A percentile compares a stretch with the other conserved stretches of the same genome.
phyloP scores from a whole-genome alignment of 2,329 filamentous ascomycete genomes.

The Xylaria sp. region DNA sequence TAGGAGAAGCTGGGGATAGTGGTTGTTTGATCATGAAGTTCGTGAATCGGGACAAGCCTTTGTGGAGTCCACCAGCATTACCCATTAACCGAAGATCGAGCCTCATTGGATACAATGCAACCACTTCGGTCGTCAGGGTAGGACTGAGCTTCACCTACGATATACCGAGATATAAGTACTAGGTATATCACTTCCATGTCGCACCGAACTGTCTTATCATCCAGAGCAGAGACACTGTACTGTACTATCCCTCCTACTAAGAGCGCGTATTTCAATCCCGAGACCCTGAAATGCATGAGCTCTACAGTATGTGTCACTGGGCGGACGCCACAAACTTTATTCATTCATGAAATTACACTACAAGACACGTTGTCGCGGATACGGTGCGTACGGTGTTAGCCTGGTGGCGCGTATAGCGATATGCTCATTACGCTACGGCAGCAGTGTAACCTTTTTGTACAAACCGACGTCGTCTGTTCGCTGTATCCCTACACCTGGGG shows the following conservation, averaged over 20 bases:
- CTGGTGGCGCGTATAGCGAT: neutral
- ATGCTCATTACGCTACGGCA: conserved; percentile 3
- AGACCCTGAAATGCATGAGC: neutral
- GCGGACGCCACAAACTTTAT: neutral
- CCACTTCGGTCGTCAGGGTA: conserved; percentile 7
- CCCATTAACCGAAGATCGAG: conserved; percentile 16
- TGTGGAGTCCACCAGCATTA: conserved; percentile 1
- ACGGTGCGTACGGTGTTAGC: neutral
- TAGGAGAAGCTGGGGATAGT: conserved; percentile 10
- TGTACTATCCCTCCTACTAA: neutral
- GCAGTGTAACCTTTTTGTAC: conserved; percentile 18
- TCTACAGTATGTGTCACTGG: neutral
- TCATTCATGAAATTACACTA: neutral
- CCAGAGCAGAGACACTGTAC: neutral
- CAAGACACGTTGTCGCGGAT: neutral
- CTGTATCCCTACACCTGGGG: conserved; percentile 15
- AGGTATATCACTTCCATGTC: neutral
- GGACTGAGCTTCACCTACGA: conserved; percentile 6
- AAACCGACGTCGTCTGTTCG: conserved; percentile 14
- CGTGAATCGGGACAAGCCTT: conserved; percentile 9
- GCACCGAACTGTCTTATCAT: neutral
- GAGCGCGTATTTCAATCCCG: neutral
- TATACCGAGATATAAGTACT: neutral
- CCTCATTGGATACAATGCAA: conserved; percentile 12
- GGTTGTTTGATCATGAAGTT: conserved; percentile 14